A percentile compares a stretch with the other conserved stretches of the same genome.
phyloP scores from a whole-genome alignment of 805 yeast genomes.

The Groenewaldozyma salmanticensis region DNA sequence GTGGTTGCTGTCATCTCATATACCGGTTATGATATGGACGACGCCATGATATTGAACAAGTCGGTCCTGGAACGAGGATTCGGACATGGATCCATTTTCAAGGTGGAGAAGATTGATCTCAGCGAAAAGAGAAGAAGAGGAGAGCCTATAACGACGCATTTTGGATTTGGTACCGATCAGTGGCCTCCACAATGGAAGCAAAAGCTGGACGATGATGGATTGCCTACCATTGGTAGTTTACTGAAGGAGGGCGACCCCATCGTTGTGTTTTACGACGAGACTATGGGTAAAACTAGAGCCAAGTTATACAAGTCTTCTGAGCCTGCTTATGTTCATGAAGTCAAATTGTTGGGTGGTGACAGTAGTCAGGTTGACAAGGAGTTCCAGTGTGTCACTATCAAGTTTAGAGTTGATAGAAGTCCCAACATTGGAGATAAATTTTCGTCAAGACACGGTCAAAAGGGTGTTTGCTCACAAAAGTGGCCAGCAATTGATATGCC shows the following conservation, averaged over 20 bases:
- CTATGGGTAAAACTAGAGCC: conserved; percentile 79
- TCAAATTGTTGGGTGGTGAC: conserved; percentile 84
- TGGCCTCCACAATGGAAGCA: conserved; percentile 91
- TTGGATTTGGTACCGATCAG: conserved; percentile 87
- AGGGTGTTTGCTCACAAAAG: conserved; percentile 97
- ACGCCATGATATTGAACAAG: conserved; percentile 91
- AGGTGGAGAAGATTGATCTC: conserved; percentile 86
- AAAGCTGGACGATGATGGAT: conserved; percentile 82
- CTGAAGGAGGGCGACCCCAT: conserved; percentile 96
- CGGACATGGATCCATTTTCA: conserved; percentile 93
- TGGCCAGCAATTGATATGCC: conserved; percentile 97
- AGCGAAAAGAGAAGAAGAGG: conserved; percentile 72
- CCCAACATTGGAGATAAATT: conserved; percentile 97
- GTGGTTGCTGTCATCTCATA: conserved; percentile 98
- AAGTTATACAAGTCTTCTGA: conserved; percentile 91
- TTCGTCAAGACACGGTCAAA: conserved; percentile 96
- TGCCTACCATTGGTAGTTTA: conserved; percentile 79
- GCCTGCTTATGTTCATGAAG: conserved; percentile 93
- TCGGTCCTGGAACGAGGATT: conserved; percentile 97
- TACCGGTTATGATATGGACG: conserved; percentile 96
- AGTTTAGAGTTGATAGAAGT: conserved; percentile 81
- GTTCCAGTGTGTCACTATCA: conserved; percentile 76
- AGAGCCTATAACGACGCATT: conserved; percentile 88
- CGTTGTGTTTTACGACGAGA: conserved; percentile 86
- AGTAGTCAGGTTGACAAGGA: conserved; percentile 47